phyloP scores from a whole-genome alignment of 2,329 filamentous ascomycete species.

The Torrubiella hemipterigena region DNA sequence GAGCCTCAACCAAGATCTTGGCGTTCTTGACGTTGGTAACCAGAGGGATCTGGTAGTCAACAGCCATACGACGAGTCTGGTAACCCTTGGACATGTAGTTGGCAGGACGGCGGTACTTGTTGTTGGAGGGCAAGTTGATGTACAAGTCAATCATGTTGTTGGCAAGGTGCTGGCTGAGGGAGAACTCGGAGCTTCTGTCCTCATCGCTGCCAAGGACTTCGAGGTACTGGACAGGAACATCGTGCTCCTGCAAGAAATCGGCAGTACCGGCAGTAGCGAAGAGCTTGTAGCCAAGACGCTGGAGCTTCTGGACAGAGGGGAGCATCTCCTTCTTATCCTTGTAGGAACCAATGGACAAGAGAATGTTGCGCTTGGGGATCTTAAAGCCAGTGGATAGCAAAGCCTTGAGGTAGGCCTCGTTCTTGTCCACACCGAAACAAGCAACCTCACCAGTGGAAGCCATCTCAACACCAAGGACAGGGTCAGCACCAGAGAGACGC shows the following conservation, averaged over 20 bases:
- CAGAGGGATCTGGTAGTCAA: conserved; percentile 90
- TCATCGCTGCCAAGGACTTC: conserved; percentile 74
- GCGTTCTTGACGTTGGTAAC: conserved; percentile 99
- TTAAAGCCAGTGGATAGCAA: conserved; percentile 93
- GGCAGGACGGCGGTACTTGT: conserved; percentile 89
- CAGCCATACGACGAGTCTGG: conserved; percentile 91
- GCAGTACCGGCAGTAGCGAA: conserved; percentile 95
- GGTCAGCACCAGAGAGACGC: conserved; percentile 87
- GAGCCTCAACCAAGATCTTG: conserved; percentile 90
- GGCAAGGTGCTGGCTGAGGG: conserved; percentile 86
- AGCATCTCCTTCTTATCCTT: conserved; percentile 98
- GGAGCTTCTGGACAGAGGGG: conserved; percentile 78
- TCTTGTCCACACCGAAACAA: conserved; percentile 90
- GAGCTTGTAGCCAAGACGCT: conserved; percentile 86
- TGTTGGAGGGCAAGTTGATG: conserved; percentile 98
- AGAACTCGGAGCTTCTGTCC: conserved; percentile 90
- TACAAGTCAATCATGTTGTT: conserved; percentile 98
- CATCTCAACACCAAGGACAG: conserved; percentile 97
- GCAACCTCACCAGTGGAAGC: conserved; percentile 97
- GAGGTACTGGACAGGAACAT: conserved; percentile 83
- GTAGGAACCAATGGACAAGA: conserved; percentile 91
- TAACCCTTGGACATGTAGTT: conserved; percentile 99
- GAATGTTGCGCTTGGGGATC: conserved; percentile 87
- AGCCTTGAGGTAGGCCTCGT: conserved; percentile 95
- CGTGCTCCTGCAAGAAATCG: conserved; percentile 90